Evolutionary conservation across 2,329 filamentous ascomycete genomes (phyloP), one percentile per base, ranked within the genome.

Genomic region (Keithomyces neogunnii): DNA sequence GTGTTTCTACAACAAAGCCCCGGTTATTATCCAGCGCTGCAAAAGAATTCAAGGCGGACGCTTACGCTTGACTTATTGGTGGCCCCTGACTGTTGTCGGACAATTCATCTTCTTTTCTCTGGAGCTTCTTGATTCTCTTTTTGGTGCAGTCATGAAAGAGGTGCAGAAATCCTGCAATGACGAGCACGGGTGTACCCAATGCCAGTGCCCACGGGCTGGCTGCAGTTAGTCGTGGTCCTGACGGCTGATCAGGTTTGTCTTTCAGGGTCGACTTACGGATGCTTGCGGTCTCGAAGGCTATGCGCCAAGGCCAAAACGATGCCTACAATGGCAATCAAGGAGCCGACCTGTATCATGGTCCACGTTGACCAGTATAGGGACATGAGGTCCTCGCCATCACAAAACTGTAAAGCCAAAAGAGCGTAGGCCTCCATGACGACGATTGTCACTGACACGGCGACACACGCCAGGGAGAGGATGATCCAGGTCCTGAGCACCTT

Each of bases 291-390:
- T 38, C 69, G 68, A 7, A 81, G 59, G 3, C 73, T 69, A 55
- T 81, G 76, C 36, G 71, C 69, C 30, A 80, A 64, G 38, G 78
- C 73, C 3, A 82, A 65, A 44, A 79, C 73, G 54, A 82, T 76
- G 31, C 80, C 80, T 10, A 75, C 61, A 59, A 82, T 80, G 52
- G 80, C 80, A 36, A 82, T 80, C 53, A 80, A 66, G 2, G 76
- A 76, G 5, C 79, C 80, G 2, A 82, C 66, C 57, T 82, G 79
- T 4, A 81, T 67, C 71, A 80, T 78, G 28, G 77, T 79, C 77
- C 78, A 82, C 2, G 78, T 80, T 0, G 78, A 75, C 79, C 79
- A 82, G 63, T 81, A 82, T 0, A 82, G 65, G 1, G 74, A 72
- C 66, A 81, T 81, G 51, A 82, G 70, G 56, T 81, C 75, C 57